A percentile compares a stretch with the other conserved stretches of the same genome.
Conservation (phyloP, 495 filamentous ascomycete species). For the Penicillium soppii region DNA sequence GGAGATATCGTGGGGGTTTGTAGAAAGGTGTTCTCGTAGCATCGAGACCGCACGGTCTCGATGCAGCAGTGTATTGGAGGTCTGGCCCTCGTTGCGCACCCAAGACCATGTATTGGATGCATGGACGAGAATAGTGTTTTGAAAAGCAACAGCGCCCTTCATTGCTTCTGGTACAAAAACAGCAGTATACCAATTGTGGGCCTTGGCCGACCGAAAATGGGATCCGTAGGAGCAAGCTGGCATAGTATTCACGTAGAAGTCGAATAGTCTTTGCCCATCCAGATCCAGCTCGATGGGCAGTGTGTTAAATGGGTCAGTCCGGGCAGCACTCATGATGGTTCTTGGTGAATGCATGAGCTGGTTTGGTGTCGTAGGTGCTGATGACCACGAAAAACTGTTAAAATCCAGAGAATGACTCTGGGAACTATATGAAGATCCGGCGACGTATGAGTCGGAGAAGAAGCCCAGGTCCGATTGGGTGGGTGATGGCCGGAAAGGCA, state of each 20-base stretch:
- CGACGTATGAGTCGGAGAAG: background rate
- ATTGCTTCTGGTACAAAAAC: conserved; percentile 40
- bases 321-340: conserved; percentile 36
- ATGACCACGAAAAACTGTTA: conserved; percentile 14
- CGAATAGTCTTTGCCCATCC: conserved; percentile 34
- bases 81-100: conserved; percentile 34
- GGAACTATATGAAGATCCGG: conserved; percentile 1
- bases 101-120: conserved; percentile 41
- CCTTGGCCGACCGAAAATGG: conserved; percentile 32
- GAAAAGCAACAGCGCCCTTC: conserved; percentile 40
- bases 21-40: conserved; percentile 31
- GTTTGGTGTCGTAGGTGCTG: conserved; percentile 14
- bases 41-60: conserved; percentile 31
- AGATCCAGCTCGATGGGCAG: conserved; percentile 31
- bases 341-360: conserved; percentile 28
- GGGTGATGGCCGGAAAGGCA: conserved; percentile 7
- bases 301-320: conserved; percentile 38
- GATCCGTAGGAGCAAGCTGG: conserved; percentile 38
- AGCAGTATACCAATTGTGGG: conserved; percentile 39
- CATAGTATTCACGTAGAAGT: conserved; percentile 44
- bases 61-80: conserved; percentile 25
- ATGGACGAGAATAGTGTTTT: conserved; percentile 39
- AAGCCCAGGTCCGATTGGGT: background rate
- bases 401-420: conserved; percentile 15
- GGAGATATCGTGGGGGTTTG: conserved; percentile 30